phyloP scores from a whole-genome alignment of 2,329 filamentous ascomycete species.

The Colletotrichum incanum region DNA sequence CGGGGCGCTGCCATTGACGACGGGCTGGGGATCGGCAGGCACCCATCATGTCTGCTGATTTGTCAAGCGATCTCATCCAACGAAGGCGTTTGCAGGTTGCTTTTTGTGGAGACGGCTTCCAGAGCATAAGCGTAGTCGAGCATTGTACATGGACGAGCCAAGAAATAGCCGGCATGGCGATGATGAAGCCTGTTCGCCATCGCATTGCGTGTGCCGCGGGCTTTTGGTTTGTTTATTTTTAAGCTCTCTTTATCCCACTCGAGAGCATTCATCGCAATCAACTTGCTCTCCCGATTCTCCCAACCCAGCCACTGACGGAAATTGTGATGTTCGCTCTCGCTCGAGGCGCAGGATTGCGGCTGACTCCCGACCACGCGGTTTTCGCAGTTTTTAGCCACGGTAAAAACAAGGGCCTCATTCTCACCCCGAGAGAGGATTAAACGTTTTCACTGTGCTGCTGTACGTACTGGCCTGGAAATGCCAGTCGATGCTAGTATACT shows the following conservation, averaged over 20 bases:
- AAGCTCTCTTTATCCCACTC: neutral
- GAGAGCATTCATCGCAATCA: neutral
- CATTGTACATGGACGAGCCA: neutral
- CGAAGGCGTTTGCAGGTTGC: slow-evolving; percentile 1
- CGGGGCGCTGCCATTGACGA: neutral
- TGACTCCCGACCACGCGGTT: neutral
- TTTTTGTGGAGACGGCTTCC: slow-evolving; percentile 2
- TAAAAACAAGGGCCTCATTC: too few relatives aligned
- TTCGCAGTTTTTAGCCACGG: neutral
- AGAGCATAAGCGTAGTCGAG: neutral
- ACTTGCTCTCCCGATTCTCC: too few relatives aligned
- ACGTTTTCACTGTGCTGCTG: neutral
- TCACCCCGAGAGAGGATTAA: too few relatives aligned
- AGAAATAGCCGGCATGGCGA: slow-evolving; percentile 1
- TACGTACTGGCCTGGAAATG: neutral
- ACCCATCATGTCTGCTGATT: neutral
- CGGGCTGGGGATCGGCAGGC: neutral
- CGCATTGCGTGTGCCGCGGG: neutral
- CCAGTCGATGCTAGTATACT: neutral
- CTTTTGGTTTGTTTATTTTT: neutral
- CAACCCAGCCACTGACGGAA: neutral
- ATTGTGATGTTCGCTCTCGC: neutral
- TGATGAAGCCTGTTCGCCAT: slow-evolving; percentile 29
- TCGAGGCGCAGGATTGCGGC: too few relatives aligned
- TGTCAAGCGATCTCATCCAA: neutral